These are phyloP conservation scores for Gonapodya sp. DNA, from an alignment of 192 early-diverging fungal species.

Conservation along the genomic window DNA sequence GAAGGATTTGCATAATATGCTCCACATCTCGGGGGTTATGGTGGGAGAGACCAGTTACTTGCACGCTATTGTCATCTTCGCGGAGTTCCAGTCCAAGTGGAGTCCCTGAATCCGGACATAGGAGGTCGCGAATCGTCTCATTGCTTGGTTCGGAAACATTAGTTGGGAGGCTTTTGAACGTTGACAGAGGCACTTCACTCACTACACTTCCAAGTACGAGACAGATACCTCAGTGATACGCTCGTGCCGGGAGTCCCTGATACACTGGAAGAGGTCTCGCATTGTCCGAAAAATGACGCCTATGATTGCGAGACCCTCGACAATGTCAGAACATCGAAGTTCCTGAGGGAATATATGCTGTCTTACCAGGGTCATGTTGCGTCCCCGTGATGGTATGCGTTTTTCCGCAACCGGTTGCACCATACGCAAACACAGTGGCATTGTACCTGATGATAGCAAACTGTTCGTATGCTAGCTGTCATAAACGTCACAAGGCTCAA, in stretches of 20 bases:
- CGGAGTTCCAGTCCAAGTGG: constrained; percentile 47
- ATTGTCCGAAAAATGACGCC: constrained; percentile 63
- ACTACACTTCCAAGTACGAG: constrained; percentile 43
- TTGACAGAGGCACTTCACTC: no score
- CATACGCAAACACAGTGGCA: constrained; percentile 85
- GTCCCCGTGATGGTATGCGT: constrained; percentile 75
- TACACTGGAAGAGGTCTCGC: constrained; percentile 47
- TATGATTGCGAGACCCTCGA: neutral
- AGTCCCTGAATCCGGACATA: constrained; percentile 29
- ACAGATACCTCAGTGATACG: constrained; percentile 26
- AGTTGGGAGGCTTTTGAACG: no score
- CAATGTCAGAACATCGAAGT: neutral
- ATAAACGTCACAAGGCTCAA: constrained; percentile 33
- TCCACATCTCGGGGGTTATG: constrained; percentile 48
- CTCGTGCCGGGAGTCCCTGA: constrained; percentile 17
- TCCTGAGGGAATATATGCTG: neutral
- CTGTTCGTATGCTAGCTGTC: constrained; percentile 58
- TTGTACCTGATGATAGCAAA: constrained; percentile 51
- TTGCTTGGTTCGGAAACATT: no score
- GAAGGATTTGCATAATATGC: constrained; percentile 40
- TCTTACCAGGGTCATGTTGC: constrained; percentile 31
- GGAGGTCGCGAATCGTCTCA: constrained; percentile 50
- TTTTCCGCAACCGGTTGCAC: constrained; percentile 75
- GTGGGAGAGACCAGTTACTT: constrained; percentile 62
- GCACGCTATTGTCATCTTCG: constrained; percentile 61